Percentiles rank a stretch among this genome's conserved stretches.
Conservation (phyloP, 2,329 filamentous ascomycete genomes). For the Aspergillus sp. region DNA sequence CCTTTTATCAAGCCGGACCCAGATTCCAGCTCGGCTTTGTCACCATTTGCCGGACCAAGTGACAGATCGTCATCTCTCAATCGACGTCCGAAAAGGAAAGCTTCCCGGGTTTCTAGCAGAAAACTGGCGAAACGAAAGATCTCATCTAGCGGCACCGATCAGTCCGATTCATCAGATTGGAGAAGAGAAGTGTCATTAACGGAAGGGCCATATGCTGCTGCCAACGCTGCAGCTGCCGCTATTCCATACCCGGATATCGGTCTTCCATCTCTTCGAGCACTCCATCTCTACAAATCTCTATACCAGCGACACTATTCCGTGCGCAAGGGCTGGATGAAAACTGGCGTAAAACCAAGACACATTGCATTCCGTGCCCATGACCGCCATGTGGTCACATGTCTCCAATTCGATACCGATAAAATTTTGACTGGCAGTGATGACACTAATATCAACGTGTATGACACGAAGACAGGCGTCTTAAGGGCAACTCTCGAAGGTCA, state of each 20-base stretch:
- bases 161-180: constrained; percentile 45
- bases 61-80: constrained; percentile 26
- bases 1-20: constrained; percentile 39
- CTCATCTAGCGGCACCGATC: constrained; percentile 44
- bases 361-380: constrained; percentile 96
- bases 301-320: constrained; percentile 93
- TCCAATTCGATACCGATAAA: constrained; percentile 97
- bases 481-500: constrained; percentile 85
- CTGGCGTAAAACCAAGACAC: constrained; percentile 79
- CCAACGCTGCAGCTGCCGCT: constrained; percentile 77
- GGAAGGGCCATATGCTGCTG: constrained; percentile 80
- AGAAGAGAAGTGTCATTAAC: constrained; percentile 53
- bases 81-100: constrained; percentile 50
- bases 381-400: constrained; percentile 92
- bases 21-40: constrained; percentile 27
- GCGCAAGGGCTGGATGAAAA: constrained; percentile 84
- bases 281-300: constrained; percentile 94
- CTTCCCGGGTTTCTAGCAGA: constrained; percentile 45
- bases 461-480: constrained; percentile 88
- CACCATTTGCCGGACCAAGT: constrained; percentile 24
- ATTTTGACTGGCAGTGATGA: constrained; percentile 97
- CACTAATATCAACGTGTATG: constrained; percentile 95
- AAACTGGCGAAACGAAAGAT: constrained; percentile 60
- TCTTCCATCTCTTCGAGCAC: constrained; percentile 71
- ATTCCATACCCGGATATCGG: constrained; percentile 81